Conservation (phyloP, 1,139 yeast genomes). For the Spencermartinsiella ligniputridi region DNA sequence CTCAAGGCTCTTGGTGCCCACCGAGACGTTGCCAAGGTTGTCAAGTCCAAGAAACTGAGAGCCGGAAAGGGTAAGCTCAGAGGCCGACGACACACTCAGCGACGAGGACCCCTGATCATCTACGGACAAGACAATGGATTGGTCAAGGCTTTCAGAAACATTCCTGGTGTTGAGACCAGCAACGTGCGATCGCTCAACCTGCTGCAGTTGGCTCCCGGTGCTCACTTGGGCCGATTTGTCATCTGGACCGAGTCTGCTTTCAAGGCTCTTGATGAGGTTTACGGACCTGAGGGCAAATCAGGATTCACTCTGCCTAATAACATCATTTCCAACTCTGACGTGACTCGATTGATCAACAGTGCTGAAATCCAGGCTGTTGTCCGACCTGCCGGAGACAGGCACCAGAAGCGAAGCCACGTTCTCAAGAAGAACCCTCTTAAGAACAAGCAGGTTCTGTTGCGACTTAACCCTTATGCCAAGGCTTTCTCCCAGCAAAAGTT, state of each 20-base stretch:
- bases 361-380: conserved; percentile 97
- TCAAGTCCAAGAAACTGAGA: conserved; percentile 98
- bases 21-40: conserved; percentile 96
- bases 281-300: conserved; percentile 92
- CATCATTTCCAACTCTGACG: conserved; percentile 94
- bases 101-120: conserved; percentile 99
- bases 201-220: conserved; percentile 99
- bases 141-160: conserved; percentile 98
- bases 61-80: conserved; percentile 99
- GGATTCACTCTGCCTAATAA: conserved; percentile 90
- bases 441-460: conserved; percentile 97
- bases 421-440: conserved; percentile 99
- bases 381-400: conserved; percentile 93
- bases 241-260: conserved; percentile 99
- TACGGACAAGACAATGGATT: conserved; percentile 97
- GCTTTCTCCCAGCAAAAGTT: conserved; percentile 89
- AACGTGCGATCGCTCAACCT: conserved; percentile 90
- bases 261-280: conserved; percentile 92
- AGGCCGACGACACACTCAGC: conserved; percentile 99
- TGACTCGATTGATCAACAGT: conserved; percentile 97
- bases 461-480: conserved; percentile 99
- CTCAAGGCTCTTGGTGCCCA: conserved; percentile 99
- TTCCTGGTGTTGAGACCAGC: conserved; percentile 99
- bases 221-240: conserved; percentile 99
- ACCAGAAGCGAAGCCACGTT: conserved; percentile 92